Base-by-base conservation (phyloP, 331 rosid species). In the Ulmus americana region DNA sequence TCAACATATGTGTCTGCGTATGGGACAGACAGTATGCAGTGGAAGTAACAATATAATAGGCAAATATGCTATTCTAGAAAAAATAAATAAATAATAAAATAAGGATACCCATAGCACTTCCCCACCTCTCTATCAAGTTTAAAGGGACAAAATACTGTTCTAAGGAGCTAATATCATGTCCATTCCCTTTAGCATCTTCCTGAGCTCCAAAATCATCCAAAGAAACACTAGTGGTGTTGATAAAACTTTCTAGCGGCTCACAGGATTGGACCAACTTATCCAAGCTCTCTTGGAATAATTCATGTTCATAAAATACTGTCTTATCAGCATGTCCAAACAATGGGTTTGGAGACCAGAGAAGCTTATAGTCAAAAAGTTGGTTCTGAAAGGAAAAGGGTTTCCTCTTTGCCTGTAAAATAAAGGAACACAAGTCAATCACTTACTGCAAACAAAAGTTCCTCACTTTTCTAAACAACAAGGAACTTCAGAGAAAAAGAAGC, bases 31-130 rank as follows among this genome's bases (percentile, higher is more conserved):
- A 56, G 13, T 12, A 56, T 56, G 11, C 40, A 50, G 5, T 13
- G n/a, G 55, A 56, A 55, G 58, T 12, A 51, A 45, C 13, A 48
- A 46, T 8, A 46, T 14, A 52, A 65, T 64, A 54, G 2, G 44
- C 14, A 52, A 56, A 62, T 35, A 68, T 3, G 58, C 14, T 45
- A 8, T 11, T 55, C 43, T 51, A 55, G 8, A 12, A 67, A 28
- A 22, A 44, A 70, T 53, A n/a, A 48, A 56, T 41, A 47, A 55
- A 39, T 20, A 47, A 18, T 41, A 39, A 45, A 45, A 55, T 4
- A 82, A 80, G 97, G 99, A 94, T 94, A 94, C 97, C 97, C 99
- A 89, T 85, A 39, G 90, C 95, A 84, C 84, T 90, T 71, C 97
- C 99, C 97, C 95, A 94, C 74, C 95, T 83, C 79, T 94, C 99